Evolutionary conservation across 108 stramenopile species (phyloP).

Genomic region (Fragilaria crotonensis): DNA sequence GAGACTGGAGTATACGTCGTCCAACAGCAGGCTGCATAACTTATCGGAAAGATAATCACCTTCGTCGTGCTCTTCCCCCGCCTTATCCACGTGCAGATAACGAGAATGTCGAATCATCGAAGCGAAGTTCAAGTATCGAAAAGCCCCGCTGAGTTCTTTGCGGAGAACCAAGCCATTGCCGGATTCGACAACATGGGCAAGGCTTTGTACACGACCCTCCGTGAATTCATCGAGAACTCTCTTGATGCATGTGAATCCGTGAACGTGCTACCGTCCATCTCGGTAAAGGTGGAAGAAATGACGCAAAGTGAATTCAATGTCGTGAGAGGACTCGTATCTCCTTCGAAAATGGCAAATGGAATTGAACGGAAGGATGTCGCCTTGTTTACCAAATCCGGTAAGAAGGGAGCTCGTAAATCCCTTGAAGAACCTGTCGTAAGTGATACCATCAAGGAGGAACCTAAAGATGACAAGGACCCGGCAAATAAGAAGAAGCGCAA

Average conservation of each 20-base stretch:
- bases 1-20: too few relatives aligned
- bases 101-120: not conserved
- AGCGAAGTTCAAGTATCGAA: conserved; percentile 72
- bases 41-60: too few relatives aligned
- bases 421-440: not conserved
- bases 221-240: conserved; percentile 92
- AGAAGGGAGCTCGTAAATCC: not conserved
- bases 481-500: conserved; percentile 16
- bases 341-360: conserved; percentile 2
- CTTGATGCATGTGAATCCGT: conserved; percentile 90
- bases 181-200: conserved; percentile 96
- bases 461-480: conserved; percentile 13
- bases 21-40: too few relatives aligned
- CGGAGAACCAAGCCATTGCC: conserved; percentile 95
- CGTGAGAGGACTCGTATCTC: conserved; percentile 45
- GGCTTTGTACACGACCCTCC: conserved; percentile 91
- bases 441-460: conserved; percentile 1
- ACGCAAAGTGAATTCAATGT: conserved; percentile 80
- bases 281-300: conserved; percentile 77
- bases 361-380: conserved; percentile 20
- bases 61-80: too few relatives aligned
- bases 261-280: conserved; percentile 71
- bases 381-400: conserved; percentile 10
- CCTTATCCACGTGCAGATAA: too few relatives aligned
- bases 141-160: conserved; percentile 94